Conservation (phyloP, 1,284 basidiomycete genomes). For the Ustilago loliicola region DNA sequence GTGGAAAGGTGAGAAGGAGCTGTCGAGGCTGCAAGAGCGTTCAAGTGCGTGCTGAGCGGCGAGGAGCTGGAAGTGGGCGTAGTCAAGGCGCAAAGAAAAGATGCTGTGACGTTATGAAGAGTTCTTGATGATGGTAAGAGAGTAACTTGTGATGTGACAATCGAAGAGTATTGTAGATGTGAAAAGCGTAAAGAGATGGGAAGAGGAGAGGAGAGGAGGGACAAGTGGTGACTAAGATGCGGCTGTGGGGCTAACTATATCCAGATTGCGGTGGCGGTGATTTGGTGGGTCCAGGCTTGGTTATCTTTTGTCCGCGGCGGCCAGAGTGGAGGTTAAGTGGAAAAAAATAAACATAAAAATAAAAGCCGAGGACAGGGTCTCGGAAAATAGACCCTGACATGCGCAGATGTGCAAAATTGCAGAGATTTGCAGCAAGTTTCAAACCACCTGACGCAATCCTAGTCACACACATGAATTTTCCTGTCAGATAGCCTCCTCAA, state of each 20-base stretch:
- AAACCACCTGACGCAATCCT: conserved; percentile 6
- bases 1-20: conserved; percentile 9
- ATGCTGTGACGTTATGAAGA: not conserved
- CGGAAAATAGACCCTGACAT: not conserved
- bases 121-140: conserved; percentile 19
- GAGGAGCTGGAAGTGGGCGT: conserved; percentile 18
- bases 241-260: conserved; percentile 21
- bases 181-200: conserved; percentile 7
- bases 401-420: conserved; percentile 10
- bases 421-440: conserved; percentile 12
- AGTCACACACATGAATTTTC: conserved; percentile 5
- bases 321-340: conserved; percentile 11
- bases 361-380: not conserved
- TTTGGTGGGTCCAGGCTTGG: conserved; percentile 7
- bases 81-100: conserved; percentile 11
- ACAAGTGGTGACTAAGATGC: not conserved
- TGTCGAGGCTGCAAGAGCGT: not conserved
- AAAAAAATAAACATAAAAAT: conserved; percentile 9
- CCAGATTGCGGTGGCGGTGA: conserved; percentile 9
- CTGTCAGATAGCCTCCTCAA: conserved; percentile 1
- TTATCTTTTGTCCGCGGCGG: conserved; percentile 7
- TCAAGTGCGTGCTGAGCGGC: not conserved
- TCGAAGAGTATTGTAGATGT: not conserved
- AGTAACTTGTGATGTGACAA: conserved; percentile 6
- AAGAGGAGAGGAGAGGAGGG: conserved; percentile 8